Conservation (phyloP, 352 stramenopile genomes). For the Globisporangium camurandrum region DNA sequence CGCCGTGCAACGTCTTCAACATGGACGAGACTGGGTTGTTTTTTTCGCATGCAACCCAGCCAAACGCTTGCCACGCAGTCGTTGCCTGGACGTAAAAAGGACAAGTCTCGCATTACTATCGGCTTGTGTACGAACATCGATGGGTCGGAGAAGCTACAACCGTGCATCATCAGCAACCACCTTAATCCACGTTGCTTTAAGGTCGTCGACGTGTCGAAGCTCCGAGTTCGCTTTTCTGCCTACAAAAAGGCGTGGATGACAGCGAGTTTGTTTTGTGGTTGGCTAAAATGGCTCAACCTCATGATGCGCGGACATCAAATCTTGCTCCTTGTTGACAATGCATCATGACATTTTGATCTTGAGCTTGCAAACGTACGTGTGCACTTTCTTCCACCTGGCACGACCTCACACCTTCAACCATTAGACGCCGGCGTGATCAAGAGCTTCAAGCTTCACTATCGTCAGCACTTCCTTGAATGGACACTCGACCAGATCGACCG, state of each 20-base stretch:
- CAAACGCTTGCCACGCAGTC: background rate
- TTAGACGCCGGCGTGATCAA: slow-evolving; percentile 19
- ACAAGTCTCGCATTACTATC: background rate
- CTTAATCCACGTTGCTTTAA: background rate
- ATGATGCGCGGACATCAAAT: slow-evolving; percentile 2
- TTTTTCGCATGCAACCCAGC: background rate
- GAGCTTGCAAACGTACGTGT: slow-evolving; percentile 9
- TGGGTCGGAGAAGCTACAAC: background rate
- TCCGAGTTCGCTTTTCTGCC: slow-evolving; percentile 7
- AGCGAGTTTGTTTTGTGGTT: slow-evolving; percentile 7
- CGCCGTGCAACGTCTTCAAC: background rate
- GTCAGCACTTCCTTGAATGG: slow-evolving; percentile 1
- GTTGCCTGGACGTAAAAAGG: background rate
- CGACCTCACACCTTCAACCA: slow-evolving; percentile 11
- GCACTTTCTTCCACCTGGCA: slow-evolving; percentile 13
- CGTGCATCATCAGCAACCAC: background rate
- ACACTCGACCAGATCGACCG: slow-evolving; percentile 9
- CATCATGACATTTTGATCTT: slow-evolving; percentile 4
- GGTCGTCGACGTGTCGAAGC: background rate
- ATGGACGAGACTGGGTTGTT: background rate
- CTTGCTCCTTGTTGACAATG: slow-evolving; percentile 13
- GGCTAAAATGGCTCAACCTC: slow-evolving; percentile 6
- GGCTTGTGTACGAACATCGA: background rate
- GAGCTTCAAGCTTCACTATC: slow-evolving; percentile 12
- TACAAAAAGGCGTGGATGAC: slow-evolving; percentile 18